Percentiles rank a stretch among this genome's conserved stretches.
Evolutionary conservation across 176 grass and related monocot species (phyloP).

Genomic region (Alloteropsis semialata): DNA sequence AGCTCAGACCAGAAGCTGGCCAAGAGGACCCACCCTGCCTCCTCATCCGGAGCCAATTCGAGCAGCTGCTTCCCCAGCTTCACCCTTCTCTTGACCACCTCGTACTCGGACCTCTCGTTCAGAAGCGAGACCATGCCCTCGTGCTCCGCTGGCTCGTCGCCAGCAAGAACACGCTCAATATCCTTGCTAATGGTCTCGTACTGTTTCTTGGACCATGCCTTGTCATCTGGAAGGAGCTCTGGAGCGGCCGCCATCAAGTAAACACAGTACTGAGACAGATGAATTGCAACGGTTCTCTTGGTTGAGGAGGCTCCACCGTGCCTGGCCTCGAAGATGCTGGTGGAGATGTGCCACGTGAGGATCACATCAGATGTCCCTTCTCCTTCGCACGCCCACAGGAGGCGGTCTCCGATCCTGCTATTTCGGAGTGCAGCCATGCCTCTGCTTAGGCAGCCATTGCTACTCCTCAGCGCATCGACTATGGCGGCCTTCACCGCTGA

Average conservation of each 20-base stretch:
- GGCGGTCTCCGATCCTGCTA: not conserved
- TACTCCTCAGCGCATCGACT: not conserved
- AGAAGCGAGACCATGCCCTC: not conserved
- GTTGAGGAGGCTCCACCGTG: not conserved
- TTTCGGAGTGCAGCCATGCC: not conserved
- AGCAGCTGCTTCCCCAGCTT: not conserved
- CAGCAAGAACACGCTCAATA: not conserved
- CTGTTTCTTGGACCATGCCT: not conserved
- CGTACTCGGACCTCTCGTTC: not conserved
- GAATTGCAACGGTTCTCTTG: not conserved
- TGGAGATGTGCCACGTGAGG: constrained; percentile 9
- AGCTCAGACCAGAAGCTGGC: constrained; percentile 1
- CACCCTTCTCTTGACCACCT: not conserved
- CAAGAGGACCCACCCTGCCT: not conserved
- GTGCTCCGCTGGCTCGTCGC: no score
- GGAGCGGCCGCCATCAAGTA: not conserved
- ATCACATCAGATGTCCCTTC: not conserved
- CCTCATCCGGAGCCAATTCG: not conserved
- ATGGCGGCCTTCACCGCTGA: not conserved
- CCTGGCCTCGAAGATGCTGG: not conserved
- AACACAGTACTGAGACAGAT: not conserved
- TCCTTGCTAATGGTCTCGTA: not conserved
- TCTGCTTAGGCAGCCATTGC: not conserved
- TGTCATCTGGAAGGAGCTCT: not conserved
- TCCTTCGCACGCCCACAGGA: not conserved